phyloP scores from a whole-genome alignment of 78 protist genomes.

The Speleostelium caveatum region DNA sequence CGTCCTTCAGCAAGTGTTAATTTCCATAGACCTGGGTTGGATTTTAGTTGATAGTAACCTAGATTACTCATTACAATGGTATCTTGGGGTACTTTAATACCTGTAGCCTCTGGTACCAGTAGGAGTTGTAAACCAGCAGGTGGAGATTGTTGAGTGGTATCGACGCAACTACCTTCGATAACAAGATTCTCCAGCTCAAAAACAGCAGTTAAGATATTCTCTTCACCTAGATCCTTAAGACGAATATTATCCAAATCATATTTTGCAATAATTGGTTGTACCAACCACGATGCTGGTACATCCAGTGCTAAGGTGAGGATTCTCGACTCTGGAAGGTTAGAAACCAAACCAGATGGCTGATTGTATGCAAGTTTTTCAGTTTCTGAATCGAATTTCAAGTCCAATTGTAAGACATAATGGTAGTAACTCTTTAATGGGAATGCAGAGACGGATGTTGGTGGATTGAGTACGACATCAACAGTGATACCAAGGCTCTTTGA shows the following conservation, averaged over 20 bases:
- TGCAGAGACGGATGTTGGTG: slow-evolving; percentile 32
- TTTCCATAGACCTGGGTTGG: slow-evolving; percentile 89
- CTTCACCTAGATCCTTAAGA: slow-evolving; percentile 69
- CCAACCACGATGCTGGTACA: slow-evolving; percentile 69
- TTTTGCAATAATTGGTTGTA: slow-evolving; percentile 61
- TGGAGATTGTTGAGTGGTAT: slow-evolving; percentile 5
- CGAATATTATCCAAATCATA: slow-evolving; percentile 83
- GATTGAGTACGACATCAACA: slow-evolving; percentile 46
- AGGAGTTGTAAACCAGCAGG: slow-evolving; percentile 46
- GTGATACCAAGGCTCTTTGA: slow-evolving; percentile 22
- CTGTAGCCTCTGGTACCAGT: background rate
- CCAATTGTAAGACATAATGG: slow-evolving; percentile 27
- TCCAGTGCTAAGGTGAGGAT: slow-evolving; percentile 79
- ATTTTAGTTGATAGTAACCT: slow-evolving; percentile 94
- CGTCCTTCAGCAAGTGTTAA: slow-evolving; percentile 47
- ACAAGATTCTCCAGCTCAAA: slow-evolving; percentile 60
- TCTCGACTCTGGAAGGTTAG: slow-evolving; percentile 51
- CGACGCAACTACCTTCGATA: slow-evolving; percentile 52
- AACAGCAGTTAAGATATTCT: slow-evolving; percentile 39
- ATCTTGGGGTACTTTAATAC: slow-evolving; percentile 15
- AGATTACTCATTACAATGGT: slow-evolving; percentile 79
- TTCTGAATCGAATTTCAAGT: slow-evolving; percentile 1
- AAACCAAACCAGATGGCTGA: slow-evolving; percentile 31
- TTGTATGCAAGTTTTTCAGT: background rate
- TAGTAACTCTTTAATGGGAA: slow-evolving; percentile 70